Evolutionary conservation across 805 yeast genomes (phyloP), one percentile per base, ranked within the genome.

Genomic region (Kodamaea laetipori): DNA sequence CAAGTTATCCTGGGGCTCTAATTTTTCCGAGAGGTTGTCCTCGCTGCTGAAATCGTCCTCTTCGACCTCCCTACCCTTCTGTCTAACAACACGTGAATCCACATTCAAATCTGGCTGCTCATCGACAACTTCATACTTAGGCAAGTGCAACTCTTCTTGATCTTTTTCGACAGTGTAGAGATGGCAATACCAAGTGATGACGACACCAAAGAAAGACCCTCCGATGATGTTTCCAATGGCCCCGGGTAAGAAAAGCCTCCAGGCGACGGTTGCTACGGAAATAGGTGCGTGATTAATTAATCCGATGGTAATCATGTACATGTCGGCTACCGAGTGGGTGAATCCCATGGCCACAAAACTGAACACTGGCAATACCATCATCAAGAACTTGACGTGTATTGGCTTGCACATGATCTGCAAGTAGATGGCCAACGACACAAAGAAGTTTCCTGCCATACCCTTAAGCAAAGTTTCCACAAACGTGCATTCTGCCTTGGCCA

Each of bases 301-400:
- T 0, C 87, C 95, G 49, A 80, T 77, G 6, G 82, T 79, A 4
- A 83, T 58, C 42, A 84, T 51, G 51, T 71, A 82, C 94, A 87
- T 85, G 59, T 87, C 95, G 0, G 95, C 95, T 6, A 87, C 89
- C 1, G 81, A 80, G 57, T 87, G 95, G 2, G 87, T 80, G 62
- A 81, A 87, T 0, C 95, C 94, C 71, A 82, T 69, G 1, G 82
- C 54, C n/a, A 85, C 94, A 61, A 87, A 85, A 0, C 90, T 80
- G 61, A 85, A 84, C 11, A 86, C 72, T 0, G 95, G 95, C 15
- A 86, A 57, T 11, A 71, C 55, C 67, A 86, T 76, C 67, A 84
- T 63, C 4, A 83, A 37, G 21, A 83, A 70, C 53, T 84, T 85
- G 26, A 87, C 95, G 56, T 87, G 95, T 7, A 82, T 56, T 0